phyloP scores from a whole-genome alignment of 2,329 filamentous ascomycete genomes.

The Neonectria punicea region DNA sequence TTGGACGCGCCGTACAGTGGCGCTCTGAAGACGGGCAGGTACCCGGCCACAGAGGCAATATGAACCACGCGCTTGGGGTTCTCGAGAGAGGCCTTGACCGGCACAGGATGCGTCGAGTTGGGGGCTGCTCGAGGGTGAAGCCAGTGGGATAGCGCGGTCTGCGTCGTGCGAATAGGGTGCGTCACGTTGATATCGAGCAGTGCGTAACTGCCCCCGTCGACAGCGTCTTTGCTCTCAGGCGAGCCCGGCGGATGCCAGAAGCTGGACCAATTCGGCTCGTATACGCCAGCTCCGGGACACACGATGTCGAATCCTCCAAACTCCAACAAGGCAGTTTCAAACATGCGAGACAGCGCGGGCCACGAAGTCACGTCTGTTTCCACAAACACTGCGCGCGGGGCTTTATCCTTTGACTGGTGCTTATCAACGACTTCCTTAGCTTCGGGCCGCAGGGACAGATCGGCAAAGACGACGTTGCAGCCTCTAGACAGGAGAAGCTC shows the following conservation, averaged over 20 bases:
- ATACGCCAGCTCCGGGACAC: slow-evolving; percentile 59
- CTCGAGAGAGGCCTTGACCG: slow-evolving; percentile 27
- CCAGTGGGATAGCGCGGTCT: slow-evolving; percentile 54
- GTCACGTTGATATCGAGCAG: slow-evolving; percentile 54
- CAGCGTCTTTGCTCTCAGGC: slow-evolving; percentile 44
- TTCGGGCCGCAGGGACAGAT: slow-evolving; percentile 55
- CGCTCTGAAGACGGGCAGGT: slow-evolving; percentile 46
- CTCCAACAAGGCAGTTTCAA: slow-evolving; percentile 46
- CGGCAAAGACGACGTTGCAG: slow-evolving; percentile 59
- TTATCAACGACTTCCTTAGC: slow-evolving; percentile 48
- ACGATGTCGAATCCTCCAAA: slow-evolving; percentile 56
- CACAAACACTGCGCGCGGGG: slow-evolving; percentile 52
- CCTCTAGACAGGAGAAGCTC: slow-evolving; percentile 52
- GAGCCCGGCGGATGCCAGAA: slow-evolving; percentile 56
- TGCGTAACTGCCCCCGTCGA: slow-evolving; percentile 46
- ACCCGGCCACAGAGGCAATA: slow-evolving; percentile 51
- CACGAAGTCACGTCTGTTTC: slow-evolving; percentile 58
- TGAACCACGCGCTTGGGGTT: slow-evolving; percentile 52
- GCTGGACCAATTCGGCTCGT: slow-evolving; percentile 55
- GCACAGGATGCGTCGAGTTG: neutral
- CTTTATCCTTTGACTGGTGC: slow-evolving; percentile 29
- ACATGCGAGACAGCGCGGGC: slow-evolving; percentile 50
- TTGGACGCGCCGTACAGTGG: slow-evolving; percentile 55
- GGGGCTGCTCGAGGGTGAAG: slow-evolving; percentile 38
- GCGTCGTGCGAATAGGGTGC: slow-evolving; percentile 54